Percentiles rank a stretch among this genome's conserved stretches.
Conservation (phyloP, 345 rosid species). For the Arabidopsis arenosa region DNA sequence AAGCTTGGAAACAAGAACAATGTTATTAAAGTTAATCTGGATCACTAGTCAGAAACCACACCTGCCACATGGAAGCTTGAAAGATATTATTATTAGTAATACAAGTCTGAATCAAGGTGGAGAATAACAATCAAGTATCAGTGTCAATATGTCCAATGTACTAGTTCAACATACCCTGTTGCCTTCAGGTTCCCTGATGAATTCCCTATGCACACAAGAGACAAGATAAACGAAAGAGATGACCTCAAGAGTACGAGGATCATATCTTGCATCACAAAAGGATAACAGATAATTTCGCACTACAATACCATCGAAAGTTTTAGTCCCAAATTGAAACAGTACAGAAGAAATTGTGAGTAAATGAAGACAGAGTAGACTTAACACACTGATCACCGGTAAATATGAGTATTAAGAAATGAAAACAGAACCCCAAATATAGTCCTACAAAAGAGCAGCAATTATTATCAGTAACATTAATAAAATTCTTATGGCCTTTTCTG, state of each 20-base stretch:
- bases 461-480: constrained; percentile 46
- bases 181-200: constrained; percentile 38
- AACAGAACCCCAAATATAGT: constrained; percentile 50
- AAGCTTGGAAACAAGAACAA: constrained; percentile 6
- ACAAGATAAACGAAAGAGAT: constrained; percentile 22
- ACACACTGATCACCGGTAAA: constrained; percentile 34
- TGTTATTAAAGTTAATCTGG: background rate
- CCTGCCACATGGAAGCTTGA: constrained; percentile 57
- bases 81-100: constrained; percentile 35
- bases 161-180: constrained; percentile 30
- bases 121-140: background rate
- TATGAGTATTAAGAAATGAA: constrained; percentile 43
- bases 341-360: constrained; percentile 43
- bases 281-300: constrained; percentile 13
- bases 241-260: constrained; percentile 41
- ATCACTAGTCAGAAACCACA: constrained; percentile 28
- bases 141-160: background rate
- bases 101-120: background rate
- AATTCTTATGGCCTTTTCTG: constrained; percentile 36
- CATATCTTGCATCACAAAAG: constrained; percentile 21
- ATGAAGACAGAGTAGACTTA: constrained; percentile 39
- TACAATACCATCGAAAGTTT: constrained; percentile 34
- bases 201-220: constrained; percentile 43
- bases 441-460: constrained; percentile 55
- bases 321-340: constrained; percentile 12